Percentiles rank a stretch among this genome's conserved stretches.
Evolutionary conservation across 306 rosid genomes (phyloP).

Genomic region (Cyamopsis tetragonoloba): DNA sequence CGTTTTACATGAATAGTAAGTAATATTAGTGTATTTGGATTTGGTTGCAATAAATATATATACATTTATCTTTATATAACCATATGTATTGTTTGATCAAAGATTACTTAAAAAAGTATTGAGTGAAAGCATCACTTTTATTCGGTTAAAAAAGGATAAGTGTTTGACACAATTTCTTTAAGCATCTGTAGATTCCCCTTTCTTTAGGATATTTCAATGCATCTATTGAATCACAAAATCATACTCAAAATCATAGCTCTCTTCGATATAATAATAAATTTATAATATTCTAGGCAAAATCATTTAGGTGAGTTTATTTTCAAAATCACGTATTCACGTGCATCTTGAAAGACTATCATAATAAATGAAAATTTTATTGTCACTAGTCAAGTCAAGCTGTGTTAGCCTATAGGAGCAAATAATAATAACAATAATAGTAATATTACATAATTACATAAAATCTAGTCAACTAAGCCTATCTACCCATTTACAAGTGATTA

Average conservation of each 20-base stretch:
- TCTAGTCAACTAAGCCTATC: conserved; percentile 9
- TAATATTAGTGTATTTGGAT: neutral
- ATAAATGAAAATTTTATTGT: neutral
- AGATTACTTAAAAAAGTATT: no score
- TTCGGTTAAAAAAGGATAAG: no score
- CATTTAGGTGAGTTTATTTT: neutral
- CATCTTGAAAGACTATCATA: neutral
- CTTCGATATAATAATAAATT: no score
- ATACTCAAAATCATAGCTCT: no score
- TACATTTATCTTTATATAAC: no score
- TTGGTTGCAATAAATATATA: no score
- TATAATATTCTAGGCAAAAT: neutral
- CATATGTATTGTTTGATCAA: no score
- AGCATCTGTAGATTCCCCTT: neutral
- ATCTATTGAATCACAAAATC: neutral
- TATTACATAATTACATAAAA: neutral
- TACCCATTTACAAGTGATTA: conserved; percentile 26
- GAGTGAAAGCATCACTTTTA: no score
- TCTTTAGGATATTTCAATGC: neutral
- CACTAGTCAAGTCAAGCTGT: conserved; percentile 2
- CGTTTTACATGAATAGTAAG: neutral
- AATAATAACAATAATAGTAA: no score
- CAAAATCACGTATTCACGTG: neutral
- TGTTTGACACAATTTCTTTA: no score
- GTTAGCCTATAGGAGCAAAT: neutral